These are phyloP conservation scores for Zoysia japonica DNA, from an alignment of 176 grass and related monocot species.

Conservation along the genomic window DNA sequence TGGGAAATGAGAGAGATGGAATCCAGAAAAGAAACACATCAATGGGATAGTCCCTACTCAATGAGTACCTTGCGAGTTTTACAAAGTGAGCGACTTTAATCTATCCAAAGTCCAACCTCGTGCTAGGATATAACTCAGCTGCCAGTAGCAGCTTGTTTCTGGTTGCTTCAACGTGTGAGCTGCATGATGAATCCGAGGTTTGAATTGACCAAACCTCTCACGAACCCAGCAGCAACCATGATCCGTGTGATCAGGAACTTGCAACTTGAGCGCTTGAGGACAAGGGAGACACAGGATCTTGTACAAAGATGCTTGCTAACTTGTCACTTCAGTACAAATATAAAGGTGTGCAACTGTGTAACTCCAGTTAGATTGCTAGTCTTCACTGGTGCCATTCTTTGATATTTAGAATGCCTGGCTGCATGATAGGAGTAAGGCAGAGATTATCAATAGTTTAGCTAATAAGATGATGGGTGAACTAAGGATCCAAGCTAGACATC, in stretches of 20 bases:
- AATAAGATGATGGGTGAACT: neutral
- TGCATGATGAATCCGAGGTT: constrained; percentile 36
- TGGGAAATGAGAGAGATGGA: too few species aligned
- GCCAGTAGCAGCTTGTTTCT: constrained; percentile 6
- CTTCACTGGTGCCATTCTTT: too few species aligned
- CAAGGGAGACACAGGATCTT: neutral
- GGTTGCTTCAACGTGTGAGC: constrained; percentile 5
- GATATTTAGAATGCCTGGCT: too few species aligned
- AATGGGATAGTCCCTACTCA: neutral
- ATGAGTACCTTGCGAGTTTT: constrained; percentile 6
- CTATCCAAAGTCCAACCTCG: constrained; percentile 12
- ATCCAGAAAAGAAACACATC: neutral
- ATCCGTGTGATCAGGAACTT: constrained; percentile 7
- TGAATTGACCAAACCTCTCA: constrained; percentile 30
- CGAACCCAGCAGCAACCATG: neutral
- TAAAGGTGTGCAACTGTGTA: too few species aligned
- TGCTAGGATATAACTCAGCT: neutral
- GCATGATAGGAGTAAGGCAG: neutral
- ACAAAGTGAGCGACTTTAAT: constrained; percentile 21
- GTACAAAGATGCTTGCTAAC: constrained; percentile 10
- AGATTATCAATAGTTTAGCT: neutral
- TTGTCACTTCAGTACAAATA: neutral
- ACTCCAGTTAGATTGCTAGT: too few species aligned
- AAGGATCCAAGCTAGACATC: neutral
- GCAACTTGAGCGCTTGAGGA: neutral